Base-by-base conservation (phyloP, 2,329 filamentous ascomycete species). In the Neopestalotiopsis sp. region DNA sequence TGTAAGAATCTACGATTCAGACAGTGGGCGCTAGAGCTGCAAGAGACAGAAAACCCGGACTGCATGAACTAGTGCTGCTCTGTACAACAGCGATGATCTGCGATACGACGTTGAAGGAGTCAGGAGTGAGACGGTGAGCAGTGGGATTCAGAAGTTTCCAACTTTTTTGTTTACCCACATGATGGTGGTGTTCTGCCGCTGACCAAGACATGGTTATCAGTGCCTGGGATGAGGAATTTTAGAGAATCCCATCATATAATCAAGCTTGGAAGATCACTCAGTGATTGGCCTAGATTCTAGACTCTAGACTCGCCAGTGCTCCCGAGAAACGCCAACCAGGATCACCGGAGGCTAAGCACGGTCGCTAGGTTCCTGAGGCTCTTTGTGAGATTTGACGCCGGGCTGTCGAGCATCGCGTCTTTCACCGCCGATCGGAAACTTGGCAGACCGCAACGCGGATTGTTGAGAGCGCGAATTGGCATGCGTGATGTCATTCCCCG, bases 401-500 rank as follows among this genome's bases (percentile, higher is more conserved):
- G 30, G 59, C 59, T 34, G n/a, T 62, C 34, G 30, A 64, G 28
- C 59, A 64, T 64, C 61, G 61, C 42, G 40, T 28, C 61, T 30
- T 52, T 49, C n/a, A 52, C 61, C 38, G 61, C 61, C 61, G 61
- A 64, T 64, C 61, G 61, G 40, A 64, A 64, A 64, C 61, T 64
- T 64, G 61, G 61, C 61, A 28, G 42, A 20, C 9, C 9, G 61
- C 7, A 32, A 20, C 5, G 38, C n/a, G 42, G 61, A 52, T 45
- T 49, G 38, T 64, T 64, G 61, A 64, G 38, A 40, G 61, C 61
- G 40, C 61, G 40, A 40, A 30, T 52, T 24, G 20, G n/a, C n/a
- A 64, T 30, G 38, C 38, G 40, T 64, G 61, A 64, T 64, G 61
- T 64, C 61, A 64, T 20, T 64, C 38, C 61, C 45, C 38, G 38